Evolutionary conservation across 2,329 filamentous ascomycete genomes (phyloP), one percentile per base, ranked within the genome.

Genomic region (Raffaelea ambrosiae): DNA sequence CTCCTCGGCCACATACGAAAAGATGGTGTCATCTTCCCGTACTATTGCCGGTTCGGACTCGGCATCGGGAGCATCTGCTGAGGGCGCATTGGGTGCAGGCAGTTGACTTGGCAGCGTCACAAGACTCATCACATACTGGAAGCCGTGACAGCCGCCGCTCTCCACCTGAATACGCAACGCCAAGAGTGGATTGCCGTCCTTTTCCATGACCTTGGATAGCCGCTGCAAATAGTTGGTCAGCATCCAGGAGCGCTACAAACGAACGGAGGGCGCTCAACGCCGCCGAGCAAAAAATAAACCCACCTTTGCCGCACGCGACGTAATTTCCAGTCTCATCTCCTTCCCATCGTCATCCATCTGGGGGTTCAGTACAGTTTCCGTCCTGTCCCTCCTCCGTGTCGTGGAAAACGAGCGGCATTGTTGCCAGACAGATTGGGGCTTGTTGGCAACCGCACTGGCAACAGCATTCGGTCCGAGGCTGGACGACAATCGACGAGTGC

Each of bases 41-140:
- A 75, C 56, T 5, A 61, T 54, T 2, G 67, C 20, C 21, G n/a
- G 20, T n/a, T 49, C 59, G 7, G 63, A 58, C 4, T 62, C 57
- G 0, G 35, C 7, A 5, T 62, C 52, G 16, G 62, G 47, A 16
- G 42, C 36, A 1, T 40, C 61, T 5, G 61, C 51, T 2, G 36
- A n/a, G 3, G 44, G 14, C 3, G 48, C 44, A 8, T 14, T 33
- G 16, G 48, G 36, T 13, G 51, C 13, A 1, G 61, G 57, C 2
- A 66, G 52, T 0, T 57, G 48, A 1, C 62, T 50, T 0, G 79
- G 79, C 1, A 84, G 66, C 0, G 77, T 79, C 3, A 88, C 84
- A 4, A 97, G 75, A 16, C 83, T 87, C 87, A 98, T 95, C 42
- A 95, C 71, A 62, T 98, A 98, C 64, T 98, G 93, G 65, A 98